Evolutionary conservation across 176 grass and related monocot species (phyloP).

Genomic region (Themeda triandra): DNA sequence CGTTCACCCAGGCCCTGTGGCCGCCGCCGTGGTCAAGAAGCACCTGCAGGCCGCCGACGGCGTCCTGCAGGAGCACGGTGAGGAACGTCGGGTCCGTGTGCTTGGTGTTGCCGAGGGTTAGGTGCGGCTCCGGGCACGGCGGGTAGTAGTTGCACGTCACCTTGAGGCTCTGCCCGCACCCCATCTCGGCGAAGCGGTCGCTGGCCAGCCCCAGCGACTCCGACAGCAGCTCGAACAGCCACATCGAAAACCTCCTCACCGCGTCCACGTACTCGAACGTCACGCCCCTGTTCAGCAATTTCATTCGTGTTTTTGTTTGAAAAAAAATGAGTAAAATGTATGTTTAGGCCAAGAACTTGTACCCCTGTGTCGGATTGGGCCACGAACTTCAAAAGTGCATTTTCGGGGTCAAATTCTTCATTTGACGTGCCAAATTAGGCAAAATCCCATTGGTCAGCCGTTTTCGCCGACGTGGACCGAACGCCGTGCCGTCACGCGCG

Average conservation of each 20-base stretch:
- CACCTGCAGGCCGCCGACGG: slow-evolving; percentile 1
- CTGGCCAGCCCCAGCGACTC: not conserved
- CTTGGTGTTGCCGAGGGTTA: not conserved
- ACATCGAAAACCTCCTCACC: not conserved
- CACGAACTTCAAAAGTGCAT: no score
- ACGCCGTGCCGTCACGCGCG: no score
- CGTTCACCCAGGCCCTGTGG: not conserved
- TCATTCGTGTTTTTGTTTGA: no score
- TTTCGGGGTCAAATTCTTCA: no score
- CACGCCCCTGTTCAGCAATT: not conserved
- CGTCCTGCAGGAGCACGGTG: not conserved
- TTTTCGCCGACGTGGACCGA: no score
- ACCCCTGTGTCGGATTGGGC: no score
- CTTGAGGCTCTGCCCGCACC: not conserved
- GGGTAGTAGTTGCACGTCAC: slow-evolving; percentile 33
- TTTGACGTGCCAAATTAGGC: no score
- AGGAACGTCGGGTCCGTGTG: not conserved
- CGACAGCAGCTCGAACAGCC: not conserved
- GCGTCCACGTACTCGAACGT: not conserved
- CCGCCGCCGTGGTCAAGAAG: not conserved
- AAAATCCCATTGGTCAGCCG: no score
- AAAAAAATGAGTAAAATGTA: no score
- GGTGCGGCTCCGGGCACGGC: slow-evolving; percentile 37
- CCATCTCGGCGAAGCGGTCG: not conserved
- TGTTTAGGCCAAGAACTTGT: no score